Evolutionary conservation across 371 early-diverging fungal species (phyloP).

Genomic region (Encephalitozoon hellem): DNA sequence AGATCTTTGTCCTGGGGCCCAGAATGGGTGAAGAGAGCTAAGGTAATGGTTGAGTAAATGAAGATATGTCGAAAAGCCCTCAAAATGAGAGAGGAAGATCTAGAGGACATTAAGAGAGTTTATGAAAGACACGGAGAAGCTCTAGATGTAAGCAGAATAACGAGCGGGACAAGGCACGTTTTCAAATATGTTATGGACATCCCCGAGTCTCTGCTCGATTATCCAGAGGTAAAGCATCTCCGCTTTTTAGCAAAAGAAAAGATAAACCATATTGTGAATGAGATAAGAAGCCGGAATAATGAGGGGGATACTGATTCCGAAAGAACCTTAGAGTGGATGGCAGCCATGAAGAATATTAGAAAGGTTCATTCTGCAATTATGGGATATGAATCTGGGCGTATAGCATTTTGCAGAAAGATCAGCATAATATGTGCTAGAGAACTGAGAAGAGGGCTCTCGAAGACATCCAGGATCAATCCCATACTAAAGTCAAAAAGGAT

Average conservation of each 20-base stretch:
- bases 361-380: neutral
- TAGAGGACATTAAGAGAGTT: neutral
- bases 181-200: neutral
- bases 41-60: neutral
- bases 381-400: neutral
- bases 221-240: neutral
- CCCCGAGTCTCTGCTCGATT: neutral
- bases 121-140: neutral
- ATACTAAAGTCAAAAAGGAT: conserved; percentile 55
- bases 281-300: neutral
- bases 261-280: neutral
- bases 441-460: conserved; percentile 52
- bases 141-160: neutral
- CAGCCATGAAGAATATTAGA: neutral
- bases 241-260: neutral
- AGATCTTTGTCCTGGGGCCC: neutral
- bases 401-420: conserved; percentile 47
- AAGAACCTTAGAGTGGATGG: neutral
- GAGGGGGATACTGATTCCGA: neutral
- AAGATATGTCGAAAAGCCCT: neutral
- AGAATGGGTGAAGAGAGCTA: neutral
- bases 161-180: neutral
- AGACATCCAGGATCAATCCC: conserved; percentile 58
- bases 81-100: neutral
- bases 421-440: conserved; percentile 55